Conservation (phyloP, 2,329 filamentous ascomycete genomes). For the Claviceps arundinis region DNA sequence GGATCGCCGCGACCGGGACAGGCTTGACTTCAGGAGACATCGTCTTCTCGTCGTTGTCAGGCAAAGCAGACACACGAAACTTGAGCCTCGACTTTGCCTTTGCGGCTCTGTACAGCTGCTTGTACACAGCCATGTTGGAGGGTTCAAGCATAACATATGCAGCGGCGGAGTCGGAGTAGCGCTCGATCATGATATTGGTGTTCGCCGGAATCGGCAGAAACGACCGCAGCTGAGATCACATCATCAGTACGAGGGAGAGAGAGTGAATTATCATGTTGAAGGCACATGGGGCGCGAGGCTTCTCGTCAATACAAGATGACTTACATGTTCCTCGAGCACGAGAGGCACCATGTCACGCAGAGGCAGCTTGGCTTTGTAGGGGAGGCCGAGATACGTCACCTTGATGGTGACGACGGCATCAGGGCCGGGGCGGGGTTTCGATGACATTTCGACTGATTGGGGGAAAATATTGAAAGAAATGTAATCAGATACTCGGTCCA, state of each 20-base stretch:
- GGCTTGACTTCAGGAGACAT: slow-evolving; percentile 24
- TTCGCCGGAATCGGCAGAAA: slow-evolving; percentile 22
- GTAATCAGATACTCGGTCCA: background rate
- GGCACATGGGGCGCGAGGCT: no score
- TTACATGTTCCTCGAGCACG: slow-evolving; percentile 72
- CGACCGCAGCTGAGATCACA: slow-evolving; percentile 18
- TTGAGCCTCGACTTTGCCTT: slow-evolving; percentile 98
- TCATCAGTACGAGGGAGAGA: background rate
- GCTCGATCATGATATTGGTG: slow-evolving; percentile 54
- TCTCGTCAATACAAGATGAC: slow-evolving; percentile 22
- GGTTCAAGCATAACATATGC: slow-evolving; percentile 69
- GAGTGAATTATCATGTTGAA: background rate
- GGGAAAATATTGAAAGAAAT: background rate
- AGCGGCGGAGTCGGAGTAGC: slow-evolving; percentile 86
- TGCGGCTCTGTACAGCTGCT: slow-evolving; percentile 89
- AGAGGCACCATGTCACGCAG: slow-evolving; percentile 67
- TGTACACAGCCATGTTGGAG: slow-evolving; percentile 73
- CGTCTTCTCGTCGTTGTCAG: slow-evolving; percentile 16
- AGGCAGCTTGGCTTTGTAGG: slow-evolving; percentile 77
- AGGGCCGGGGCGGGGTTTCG: slow-evolving; percentile 10
- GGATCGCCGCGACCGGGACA: slow-evolving; percentile 16
- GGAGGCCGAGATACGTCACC: slow-evolving; percentile 60
- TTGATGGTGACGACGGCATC: slow-evolving; percentile 61
- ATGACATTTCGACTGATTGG: slow-evolving; percentile 14
- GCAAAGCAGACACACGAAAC: slow-evolving; percentile 52